Conservation (phyloP, 2,329 filamentous ascomycete genomes). For the Penicillium sp. region DNA sequence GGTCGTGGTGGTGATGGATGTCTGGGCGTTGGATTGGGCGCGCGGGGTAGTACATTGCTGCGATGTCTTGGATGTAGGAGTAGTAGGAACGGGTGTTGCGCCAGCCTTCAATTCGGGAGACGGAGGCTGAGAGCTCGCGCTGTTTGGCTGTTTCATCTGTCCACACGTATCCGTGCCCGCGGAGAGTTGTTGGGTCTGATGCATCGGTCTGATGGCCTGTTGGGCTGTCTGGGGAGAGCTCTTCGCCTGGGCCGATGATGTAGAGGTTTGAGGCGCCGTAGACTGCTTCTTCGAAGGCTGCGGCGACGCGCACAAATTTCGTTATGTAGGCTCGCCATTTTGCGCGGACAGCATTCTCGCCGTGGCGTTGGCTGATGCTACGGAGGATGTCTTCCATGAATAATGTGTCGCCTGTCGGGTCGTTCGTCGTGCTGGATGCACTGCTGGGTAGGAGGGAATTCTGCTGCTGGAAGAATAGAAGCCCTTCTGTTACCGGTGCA, state of each 20-base stretch:
- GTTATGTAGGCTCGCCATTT: slow-evolving; percentile 96
- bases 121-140: slow-evolving; percentile 85
- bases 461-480: slow-evolving; percentile 83
- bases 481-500: slow-evolving; percentile 77
- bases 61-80: slow-evolving; percentile 78
- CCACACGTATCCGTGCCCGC: slow-evolving; percentile 95
- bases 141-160: slow-evolving; percentile 74
- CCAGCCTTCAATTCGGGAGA: slow-evolving; percentile 94
- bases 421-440: slow-evolving; percentile 41
- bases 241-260: slow-evolving; percentile 70
- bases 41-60: slow-evolving; percentile 39
- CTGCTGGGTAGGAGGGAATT: slow-evolving; percentile 27
- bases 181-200: slow-evolving; percentile 53
- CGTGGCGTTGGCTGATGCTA: slow-evolving; percentile 80
- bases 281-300: slow-evolving; percentile 91
- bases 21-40: slow-evolving; percentile 54
- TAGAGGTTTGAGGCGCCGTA: slow-evolving; percentile 90
- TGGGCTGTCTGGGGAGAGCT: slow-evolving; percentile 52
- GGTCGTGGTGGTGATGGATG: slow-evolving; percentile 88
- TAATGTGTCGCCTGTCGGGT: slow-evolving; percentile 78
- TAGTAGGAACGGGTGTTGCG: slow-evolving; percentile 93
- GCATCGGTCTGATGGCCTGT: slow-evolving; percentile 38
- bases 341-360: slow-evolving; percentile 82
- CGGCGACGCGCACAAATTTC: slow-evolving; percentile 87
- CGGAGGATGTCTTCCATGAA: slow-evolving; percentile 86